Conservation (phyloP, 2,329 filamentous ascomycete genomes). For the Didymella arachidicola region DNA sequence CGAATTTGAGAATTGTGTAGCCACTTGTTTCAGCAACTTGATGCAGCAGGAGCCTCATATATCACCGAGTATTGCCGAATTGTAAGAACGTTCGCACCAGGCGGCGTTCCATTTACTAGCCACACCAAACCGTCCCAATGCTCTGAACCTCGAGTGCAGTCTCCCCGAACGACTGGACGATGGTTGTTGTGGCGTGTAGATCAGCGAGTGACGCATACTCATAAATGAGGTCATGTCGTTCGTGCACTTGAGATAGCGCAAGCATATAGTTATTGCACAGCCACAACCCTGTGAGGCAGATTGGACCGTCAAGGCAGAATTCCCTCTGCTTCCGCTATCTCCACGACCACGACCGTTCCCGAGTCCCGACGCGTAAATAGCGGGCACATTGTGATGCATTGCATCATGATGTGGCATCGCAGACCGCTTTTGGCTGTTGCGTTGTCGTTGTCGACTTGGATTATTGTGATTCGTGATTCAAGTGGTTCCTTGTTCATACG, state of each 20-base stretch:
- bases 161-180: constrained; percentile 5
- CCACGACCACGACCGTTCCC: constrained; percentile 11
- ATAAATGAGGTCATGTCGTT: constrained; percentile 19
- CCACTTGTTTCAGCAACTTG: constrained; percentile 3
- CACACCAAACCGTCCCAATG: not conserved
- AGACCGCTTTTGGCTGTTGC: not conserved
- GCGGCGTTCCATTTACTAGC: not conserved
- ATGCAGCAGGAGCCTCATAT: constrained; percentile 1
- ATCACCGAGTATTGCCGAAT: constrained; percentile 9
- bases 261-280: constrained; percentile 27
- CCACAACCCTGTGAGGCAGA: constrained; percentile 36
- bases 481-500: not conserved
- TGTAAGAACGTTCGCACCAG: constrained; percentile 1
- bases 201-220: constrained; percentile 18
- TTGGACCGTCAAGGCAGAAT: constrained; percentile 32
- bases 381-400: constrained; percentile 1
- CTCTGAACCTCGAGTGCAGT: not conserved
- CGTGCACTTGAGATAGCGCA: constrained; percentile 1
- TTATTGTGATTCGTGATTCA: not conserved
- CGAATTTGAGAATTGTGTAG: not conserved
- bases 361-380: constrained; percentile 2
- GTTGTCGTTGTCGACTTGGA: not conserved
- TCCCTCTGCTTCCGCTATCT: constrained; percentile 15
- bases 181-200: constrained; percentile 19
- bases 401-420: constrained; percentile 8